Conservation (phyloP, 2,329 filamentous ascomycete species). For the Sporothrix luriei region DNA sequence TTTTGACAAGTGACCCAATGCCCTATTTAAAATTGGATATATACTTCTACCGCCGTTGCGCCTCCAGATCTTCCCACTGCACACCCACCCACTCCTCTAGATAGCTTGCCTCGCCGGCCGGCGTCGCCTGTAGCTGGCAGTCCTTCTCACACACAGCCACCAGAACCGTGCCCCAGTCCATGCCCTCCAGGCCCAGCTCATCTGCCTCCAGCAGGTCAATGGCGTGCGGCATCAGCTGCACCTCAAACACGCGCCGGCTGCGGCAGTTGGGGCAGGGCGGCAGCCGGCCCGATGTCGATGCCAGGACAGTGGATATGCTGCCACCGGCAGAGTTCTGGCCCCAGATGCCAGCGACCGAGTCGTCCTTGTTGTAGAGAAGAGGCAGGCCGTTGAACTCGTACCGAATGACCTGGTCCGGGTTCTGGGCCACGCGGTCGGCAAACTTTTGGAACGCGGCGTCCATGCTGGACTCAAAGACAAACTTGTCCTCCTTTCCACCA, state of each 20-base stretch:
- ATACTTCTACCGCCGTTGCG: conserved; percentile 41
- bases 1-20: background rate
- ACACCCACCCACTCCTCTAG: conserved; percentile 97
- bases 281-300: conserved; percentile 51
- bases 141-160: conserved; percentile 81
- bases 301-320: conserved; percentile 39
- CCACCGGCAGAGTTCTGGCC: conserved; percentile 38
- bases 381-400: conserved; percentile 76
- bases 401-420: conserved; percentile 78
- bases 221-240: conserved; percentile 87
- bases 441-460: conserved; percentile 80
- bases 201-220: conserved; percentile 87
- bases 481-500: conserved; percentile 63
- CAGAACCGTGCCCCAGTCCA: conserved; percentile 97
- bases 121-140: conserved; percentile 65
- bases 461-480: conserved; percentile 72
- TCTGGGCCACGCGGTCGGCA: conserved; percentile 74
- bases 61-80: conserved; percentile 83
- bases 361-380: conserved; percentile 77
- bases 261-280: conserved; percentile 79
- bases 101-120: conserved; percentile 70
- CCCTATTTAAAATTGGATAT: background rate
- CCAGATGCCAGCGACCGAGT: conserved; percentile 67
- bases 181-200: conserved; percentile 72
- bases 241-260: conserved; percentile 76